Evolutionary conservation across 2,329 filamentous ascomycete genomes (phyloP).

Genomic region (Colletotrichum orbiculare): DNA sequence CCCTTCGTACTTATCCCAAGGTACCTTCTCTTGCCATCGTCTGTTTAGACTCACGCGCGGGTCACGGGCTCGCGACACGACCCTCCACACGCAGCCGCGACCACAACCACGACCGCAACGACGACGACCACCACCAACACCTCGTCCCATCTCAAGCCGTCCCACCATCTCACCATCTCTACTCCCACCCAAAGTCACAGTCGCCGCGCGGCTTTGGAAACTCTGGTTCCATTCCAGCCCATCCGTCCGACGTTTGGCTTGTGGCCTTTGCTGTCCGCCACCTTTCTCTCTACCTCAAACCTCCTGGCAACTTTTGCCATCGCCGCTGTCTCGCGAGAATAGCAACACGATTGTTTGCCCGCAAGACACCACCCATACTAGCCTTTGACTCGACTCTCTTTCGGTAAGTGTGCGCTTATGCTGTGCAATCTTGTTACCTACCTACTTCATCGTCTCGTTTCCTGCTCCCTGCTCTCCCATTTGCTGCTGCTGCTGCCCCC

Average conservation of each 20-base stretch:
- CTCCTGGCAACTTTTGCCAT: constrained; percentile 3
- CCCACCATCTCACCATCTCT: too few species aligned
- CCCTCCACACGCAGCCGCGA: constrained; percentile 16
- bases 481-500: constrained; percentile 8
- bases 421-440: background rate
- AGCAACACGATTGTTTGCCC: background rate
- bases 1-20: constrained; percentile 3
- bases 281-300: background rate
- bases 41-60: constrained; percentile 9
- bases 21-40: background rate
- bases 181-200: background rate
- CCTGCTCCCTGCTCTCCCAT: constrained; percentile 10
- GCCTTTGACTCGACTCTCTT: background rate
- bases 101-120: constrained; percentile 1
- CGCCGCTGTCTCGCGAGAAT: constrained; percentile 23
- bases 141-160: constrained; percentile 24
- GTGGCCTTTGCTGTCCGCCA: constrained; percentile 13
- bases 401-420: background rate
- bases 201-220: constrained; percentile 23
- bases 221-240: constrained; percentile 15
- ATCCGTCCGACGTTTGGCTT: constrained; percentile 32
- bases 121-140: background rate
- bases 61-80: constrained; percentile 23
- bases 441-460: background rate
- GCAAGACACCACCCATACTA: background rate